phyloP scores from a whole-genome alignment of 2,329 filamentous ascomycete species.

The Microdochium nivale region DNA sequence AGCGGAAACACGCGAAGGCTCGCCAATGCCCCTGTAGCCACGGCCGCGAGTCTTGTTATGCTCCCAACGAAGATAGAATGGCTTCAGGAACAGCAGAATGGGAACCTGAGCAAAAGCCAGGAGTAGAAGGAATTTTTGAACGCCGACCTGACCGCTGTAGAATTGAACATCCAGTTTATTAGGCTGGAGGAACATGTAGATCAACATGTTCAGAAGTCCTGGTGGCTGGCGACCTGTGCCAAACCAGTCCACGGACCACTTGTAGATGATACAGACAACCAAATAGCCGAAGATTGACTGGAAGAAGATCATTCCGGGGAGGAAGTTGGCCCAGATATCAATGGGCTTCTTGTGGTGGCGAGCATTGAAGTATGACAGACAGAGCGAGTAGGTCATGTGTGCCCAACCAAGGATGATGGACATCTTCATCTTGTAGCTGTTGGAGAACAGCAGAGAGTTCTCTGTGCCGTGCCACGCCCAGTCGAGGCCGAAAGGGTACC shows the following conservation, averaged over 20 bases:
- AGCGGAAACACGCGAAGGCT: conserved; percentile 79
- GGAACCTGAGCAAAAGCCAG: conserved; percentile 83
- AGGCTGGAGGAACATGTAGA: conserved; percentile 97
- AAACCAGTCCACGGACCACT: conserved; percentile 88
- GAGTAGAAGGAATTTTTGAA: conserved; percentile 74
- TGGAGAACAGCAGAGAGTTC: conserved; percentile 90
- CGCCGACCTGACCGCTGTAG: conserved; percentile 65
- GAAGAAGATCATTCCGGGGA: conserved; percentile 99
- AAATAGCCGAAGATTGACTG: conserved; percentile 98
- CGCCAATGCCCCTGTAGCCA: conserved; percentile 89
- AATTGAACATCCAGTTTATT: conserved; percentile 65
- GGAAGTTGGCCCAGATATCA: conserved; percentile 95
- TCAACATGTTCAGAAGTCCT: conserved; percentile 94
- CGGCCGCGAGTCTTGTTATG: conserved; percentile 80
- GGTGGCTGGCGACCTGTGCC: conserved; percentile 62
- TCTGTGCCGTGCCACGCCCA: conserved; percentile 96
- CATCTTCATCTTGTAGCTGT: conserved; percentile 99
- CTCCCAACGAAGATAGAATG: conserved; percentile 88
- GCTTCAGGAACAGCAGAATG: conserved; percentile 87
- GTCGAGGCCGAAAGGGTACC: conserved; percentile 92
- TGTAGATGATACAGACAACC: conserved; percentile 89
- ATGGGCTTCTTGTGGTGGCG: conserved; percentile 90
- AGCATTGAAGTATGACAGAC: conserved; percentile 86
- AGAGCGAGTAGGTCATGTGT: conserved; percentile 98
- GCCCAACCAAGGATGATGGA: conserved; percentile 95